phyloP scores from a whole-genome alignment of 768 basidiomycete species.

The Suillus subalutaceus region DNA sequence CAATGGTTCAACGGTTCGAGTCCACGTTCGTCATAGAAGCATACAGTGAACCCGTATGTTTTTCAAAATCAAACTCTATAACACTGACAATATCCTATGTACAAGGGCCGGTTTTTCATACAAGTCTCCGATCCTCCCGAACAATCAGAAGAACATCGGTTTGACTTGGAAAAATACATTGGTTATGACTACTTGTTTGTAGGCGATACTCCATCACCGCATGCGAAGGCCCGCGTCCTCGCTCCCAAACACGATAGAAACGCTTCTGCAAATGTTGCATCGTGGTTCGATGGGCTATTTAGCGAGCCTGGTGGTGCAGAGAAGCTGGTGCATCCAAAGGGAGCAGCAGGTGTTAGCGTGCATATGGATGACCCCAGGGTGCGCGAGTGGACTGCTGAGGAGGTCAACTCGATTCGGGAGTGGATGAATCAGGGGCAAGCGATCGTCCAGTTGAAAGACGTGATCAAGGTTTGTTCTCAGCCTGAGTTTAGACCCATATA shows the following conservation, averaged over 20 bases:
- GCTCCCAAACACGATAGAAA: conserved; percentile 25
- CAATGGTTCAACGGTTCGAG: conserved; percentile 30
- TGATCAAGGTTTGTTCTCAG: conserved; percentile 26
- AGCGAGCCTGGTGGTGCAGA: conserved; percentile 23
- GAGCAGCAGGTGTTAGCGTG: conserved; percentile 14
- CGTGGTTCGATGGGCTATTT: conserved; percentile 33
- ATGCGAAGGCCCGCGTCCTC: conserved; percentile 22
- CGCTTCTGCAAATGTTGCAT: conserved; percentile 38
- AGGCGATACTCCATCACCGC: conserved; percentile 3
- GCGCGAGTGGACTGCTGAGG: conserved; percentile 43
- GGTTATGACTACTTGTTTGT: conserved; percentile 11
- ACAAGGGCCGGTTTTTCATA: conserved; percentile 30
- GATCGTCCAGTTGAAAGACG: conserved; percentile 28
- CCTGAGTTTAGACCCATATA: not conserved
- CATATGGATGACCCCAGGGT: conserved; percentile 41
- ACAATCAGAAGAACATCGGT: not conserved
- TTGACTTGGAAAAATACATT: conserved; percentile 8
- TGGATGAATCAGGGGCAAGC: conserved; percentile 42
- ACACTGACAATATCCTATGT: not conserved
- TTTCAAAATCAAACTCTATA: not conserved
- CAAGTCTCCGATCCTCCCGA: conserved; percentile 26
- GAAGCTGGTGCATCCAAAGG: conserved; percentile 20
- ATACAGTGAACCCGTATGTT: conserved; percentile 28
- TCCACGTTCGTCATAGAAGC: conserved; percentile 34
- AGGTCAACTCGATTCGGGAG: conserved; percentile 33